A percentile compares a stretch with the other conserved stretches of the same genome.
Evolutionary conservation across 495 filamentous ascomycete species (phyloP).

Genomic region (Penicillium angulare): DNA sequence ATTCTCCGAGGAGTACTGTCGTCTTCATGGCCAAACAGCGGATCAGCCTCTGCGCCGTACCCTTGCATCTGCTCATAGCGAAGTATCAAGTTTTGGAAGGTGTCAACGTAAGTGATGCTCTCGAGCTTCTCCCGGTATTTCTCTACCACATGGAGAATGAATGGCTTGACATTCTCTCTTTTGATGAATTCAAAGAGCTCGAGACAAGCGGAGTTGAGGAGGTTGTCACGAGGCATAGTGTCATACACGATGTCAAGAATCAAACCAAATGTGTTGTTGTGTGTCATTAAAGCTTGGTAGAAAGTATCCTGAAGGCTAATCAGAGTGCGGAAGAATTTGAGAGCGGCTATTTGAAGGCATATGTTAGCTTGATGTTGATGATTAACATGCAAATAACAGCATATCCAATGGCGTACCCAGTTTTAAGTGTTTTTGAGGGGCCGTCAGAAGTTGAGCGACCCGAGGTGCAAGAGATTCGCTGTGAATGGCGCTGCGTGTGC

Average conservation of each 20-base stretch:
- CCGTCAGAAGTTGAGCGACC: slow-evolving; percentile 78
- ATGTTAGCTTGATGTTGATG: slow-evolving; percentile 5
- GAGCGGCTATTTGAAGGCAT: slow-evolving; percentile 57
- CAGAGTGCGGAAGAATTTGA: slow-evolving; percentile 92
- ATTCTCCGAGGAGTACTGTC: slow-evolving; percentile 49
- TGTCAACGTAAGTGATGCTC: slow-evolving; percentile 80
- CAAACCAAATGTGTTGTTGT: slow-evolving; percentile 79
- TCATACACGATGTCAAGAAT: slow-evolving; percentile 85
- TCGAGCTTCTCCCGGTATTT: slow-evolving; percentile 81
- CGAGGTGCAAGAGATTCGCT: slow-evolving; percentile 74
- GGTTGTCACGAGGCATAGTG: slow-evolving; percentile 94
- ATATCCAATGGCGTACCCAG: too few species aligned
- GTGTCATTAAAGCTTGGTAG: slow-evolving; percentile 82
- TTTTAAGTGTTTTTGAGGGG: slow-evolving; percentile 90
- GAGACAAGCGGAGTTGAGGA: slow-evolving; percentile 92
- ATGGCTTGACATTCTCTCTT: slow-evolving; percentile 75
- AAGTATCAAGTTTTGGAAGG: slow-evolving; percentile 71
- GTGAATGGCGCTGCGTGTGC: slow-evolving; percentile 85
- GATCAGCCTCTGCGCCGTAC: slow-evolving; percentile 60
- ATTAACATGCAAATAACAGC: too few species aligned
- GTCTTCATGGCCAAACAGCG: slow-evolving; percentile 50
- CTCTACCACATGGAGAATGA: slow-evolving; percentile 83
- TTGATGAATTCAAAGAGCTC: slow-evolving; percentile 93
- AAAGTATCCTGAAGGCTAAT: slow-evolving; percentile 88
- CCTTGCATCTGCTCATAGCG: slow-evolving; percentile 80